phyloP scores from a whole-genome alignment of 257 asterid species.

The Penstemon davidsonii region DNA sequence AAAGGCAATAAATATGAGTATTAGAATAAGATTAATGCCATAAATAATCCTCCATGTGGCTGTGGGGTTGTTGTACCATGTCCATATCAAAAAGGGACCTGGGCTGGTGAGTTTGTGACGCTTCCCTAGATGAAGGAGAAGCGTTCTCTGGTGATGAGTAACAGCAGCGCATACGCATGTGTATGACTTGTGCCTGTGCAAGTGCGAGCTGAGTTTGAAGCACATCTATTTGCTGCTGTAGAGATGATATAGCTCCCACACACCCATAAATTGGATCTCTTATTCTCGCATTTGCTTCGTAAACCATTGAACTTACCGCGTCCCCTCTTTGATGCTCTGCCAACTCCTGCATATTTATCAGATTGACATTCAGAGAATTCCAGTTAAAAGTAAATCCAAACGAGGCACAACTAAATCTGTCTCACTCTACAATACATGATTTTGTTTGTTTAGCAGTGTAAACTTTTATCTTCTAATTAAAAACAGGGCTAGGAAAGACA shows the following conservation, averaged over 20 bases:
- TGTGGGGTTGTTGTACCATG: constrained; percentile 39
- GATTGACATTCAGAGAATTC: no score
- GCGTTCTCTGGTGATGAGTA: constrained; percentile 42
- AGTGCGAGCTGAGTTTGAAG: constrained; percentile 43
- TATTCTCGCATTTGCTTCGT: constrained; percentile 49
- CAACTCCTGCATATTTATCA: constrained; percentile 34
- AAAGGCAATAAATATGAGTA: constrained; percentile 24
- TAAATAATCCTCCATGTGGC: constrained; percentile 48
- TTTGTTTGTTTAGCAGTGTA: constrained; percentile 28
- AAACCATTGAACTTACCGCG: constrained; percentile 48
- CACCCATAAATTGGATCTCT: constrained; percentile 50
- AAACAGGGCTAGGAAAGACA: constrained; percentile 9
- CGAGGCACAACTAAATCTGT: not conserved
- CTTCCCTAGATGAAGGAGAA: constrained; percentile 45
- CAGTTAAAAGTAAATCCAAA: no score
- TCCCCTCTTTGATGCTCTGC: constrained; percentile 47
- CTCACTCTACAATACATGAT: not conserved
- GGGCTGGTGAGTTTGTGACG: constrained; percentile 40
- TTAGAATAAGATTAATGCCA: constrained; percentile 39
- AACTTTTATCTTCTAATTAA: constrained; percentile 21
- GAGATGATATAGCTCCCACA: constrained; percentile 51
- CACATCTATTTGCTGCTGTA: constrained; percentile 44
- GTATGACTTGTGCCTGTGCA: constrained; percentile 46
- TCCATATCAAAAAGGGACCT: constrained; percentile 58
- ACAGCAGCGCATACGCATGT: constrained; percentile 52